These are phyloP conservation scores for Macaranga tanarius DNA, from an alignment of 441 rosid genomes.

Conservation along the genomic window DNA sequence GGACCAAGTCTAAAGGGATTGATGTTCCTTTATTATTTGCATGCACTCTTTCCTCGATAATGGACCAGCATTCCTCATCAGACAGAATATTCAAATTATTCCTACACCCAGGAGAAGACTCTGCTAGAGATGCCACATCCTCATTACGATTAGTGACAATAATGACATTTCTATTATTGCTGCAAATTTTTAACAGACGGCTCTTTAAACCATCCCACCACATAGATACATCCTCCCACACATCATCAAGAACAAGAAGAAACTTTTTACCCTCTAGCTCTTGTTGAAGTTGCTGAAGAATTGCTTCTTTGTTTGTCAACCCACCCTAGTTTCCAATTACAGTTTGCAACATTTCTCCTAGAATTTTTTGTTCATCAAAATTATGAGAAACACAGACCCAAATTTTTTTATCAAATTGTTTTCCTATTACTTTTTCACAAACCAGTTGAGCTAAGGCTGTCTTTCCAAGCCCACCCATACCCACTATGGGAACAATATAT, in stretches of 20 bases:
- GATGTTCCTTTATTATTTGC: not conserved
- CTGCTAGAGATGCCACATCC: slow-evolving; percentile 14
- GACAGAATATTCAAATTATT: not conserved
- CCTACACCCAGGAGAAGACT: not conserved
- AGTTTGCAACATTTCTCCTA: too few species aligned
- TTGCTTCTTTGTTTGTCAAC: not conserved
- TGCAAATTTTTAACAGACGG: slow-evolving; percentile 10
- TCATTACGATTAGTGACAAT: too few species aligned
- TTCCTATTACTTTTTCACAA: slow-evolving; percentile 7
- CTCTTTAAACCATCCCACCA: too few species aligned
- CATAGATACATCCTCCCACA: too few species aligned
- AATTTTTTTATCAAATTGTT: slow-evolving; percentile 18
- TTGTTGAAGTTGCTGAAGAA: slow-evolving; percentile 9
- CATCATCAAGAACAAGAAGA: slow-evolving; percentile 35
- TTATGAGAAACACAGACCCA: slow-evolving; percentile 31
- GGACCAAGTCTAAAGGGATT: slow-evolving; percentile 4
- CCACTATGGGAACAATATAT: slow-evolving; percentile 26
- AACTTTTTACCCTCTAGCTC: slow-evolving; percentile 18
- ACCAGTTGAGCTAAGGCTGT: slow-evolving; percentile 32
- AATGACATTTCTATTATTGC: slow-evolving; percentile 2
- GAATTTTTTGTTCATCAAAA: slow-evolving; percentile 21
- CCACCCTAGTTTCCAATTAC: not conserved
- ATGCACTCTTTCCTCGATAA: slow-evolving; percentile 19
- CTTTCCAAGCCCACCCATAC: slow-evolving; percentile 36
- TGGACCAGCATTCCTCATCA: slow-evolving; percentile 23